Conservation (phyloP, 106 monocot genomes). For the Cymbidium sinense region DNA sequence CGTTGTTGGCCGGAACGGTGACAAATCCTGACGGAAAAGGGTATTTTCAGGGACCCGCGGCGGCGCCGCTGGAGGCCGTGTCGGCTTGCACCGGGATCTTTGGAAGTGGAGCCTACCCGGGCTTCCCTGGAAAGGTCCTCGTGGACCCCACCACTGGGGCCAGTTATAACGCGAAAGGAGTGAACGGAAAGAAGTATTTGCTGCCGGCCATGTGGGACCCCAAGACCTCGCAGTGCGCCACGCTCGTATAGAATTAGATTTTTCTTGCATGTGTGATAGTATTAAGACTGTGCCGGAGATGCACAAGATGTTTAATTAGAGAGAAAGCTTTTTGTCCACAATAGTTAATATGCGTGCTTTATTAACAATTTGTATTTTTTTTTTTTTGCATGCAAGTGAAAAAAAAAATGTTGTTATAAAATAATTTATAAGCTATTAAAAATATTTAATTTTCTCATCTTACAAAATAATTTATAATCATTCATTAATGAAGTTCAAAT, state of each 20-base stretch:
- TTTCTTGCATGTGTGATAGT: too few relatives aligned
- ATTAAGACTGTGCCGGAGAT: not conserved
- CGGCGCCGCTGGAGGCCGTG: conserved; percentile 46
- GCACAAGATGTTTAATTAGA: too few relatives aligned
- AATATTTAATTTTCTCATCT: too few relatives aligned
- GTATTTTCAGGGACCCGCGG: conserved; percentile 35
- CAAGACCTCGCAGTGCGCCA: conserved; percentile 26
- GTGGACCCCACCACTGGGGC: conserved; percentile 33
- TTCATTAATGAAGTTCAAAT: too few relatives aligned
- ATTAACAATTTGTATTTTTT: too few relatives aligned
- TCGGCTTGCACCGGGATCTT: conserved; percentile 44
- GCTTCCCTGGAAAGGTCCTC: conserved; percentile 35
- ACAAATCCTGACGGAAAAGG: conserved; percentile 54
- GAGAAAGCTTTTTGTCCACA: too few relatives aligned
- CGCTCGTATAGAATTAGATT: conserved; percentile 15
- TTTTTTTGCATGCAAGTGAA: too few relatives aligned
- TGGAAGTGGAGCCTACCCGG: conserved; percentile 46
- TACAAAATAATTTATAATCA: too few relatives aligned
- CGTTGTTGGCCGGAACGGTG: conserved; percentile 39
- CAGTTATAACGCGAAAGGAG: conserved; percentile 47
- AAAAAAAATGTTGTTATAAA: too few relatives aligned
- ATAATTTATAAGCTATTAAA: too few relatives aligned
- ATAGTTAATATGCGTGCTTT: too few relatives aligned
- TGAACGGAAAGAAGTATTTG: conserved; percentile 38
- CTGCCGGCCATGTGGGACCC: conserved; percentile 51